Percentiles rank a stretch among this genome's conserved stretches.
phyloP scores from a whole-genome alignment of 2,329 filamentous ascomycete genomes.

The Sporothrix protearum region DNA sequence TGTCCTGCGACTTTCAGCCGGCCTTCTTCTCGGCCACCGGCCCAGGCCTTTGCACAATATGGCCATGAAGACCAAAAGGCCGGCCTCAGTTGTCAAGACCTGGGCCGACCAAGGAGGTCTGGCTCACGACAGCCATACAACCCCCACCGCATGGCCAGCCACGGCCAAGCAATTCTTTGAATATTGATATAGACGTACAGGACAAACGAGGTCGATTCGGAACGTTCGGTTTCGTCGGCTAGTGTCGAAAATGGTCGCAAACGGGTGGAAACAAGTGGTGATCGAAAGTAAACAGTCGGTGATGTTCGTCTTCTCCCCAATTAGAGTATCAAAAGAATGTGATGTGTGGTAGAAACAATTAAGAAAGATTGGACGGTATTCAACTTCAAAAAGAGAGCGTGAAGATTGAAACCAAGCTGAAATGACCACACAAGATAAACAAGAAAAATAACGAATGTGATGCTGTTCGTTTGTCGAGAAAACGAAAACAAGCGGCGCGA shows the following conservation, averaged over 20 bases:
- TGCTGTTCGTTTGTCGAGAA: constrained; percentile 12
- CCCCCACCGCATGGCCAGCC: neutral
- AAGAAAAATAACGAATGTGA: constrained; percentile 22
- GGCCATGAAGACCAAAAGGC: neutral
- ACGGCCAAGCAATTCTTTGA: neutral
- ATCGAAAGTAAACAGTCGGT: neutral
- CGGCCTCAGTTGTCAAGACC: neutral
- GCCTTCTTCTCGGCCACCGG: neutral
- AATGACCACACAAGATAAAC: constrained; percentile 32
- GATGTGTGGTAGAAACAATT: constrained; percentile 16
- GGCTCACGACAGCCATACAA: constrained; percentile 8
- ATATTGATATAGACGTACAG: neutral
- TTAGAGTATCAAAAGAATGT: constrained; percentile 8
- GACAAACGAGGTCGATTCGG: constrained; percentile 17
- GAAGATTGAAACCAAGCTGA: constrained; percentile 37
- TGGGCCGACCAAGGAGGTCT: neutral
- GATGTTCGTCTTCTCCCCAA: neutral
- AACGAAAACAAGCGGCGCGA: constrained; percentile 4
- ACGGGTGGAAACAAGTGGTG: neutral
- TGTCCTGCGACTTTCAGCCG: neutral
- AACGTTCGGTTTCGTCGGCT: constrained; percentile 22
- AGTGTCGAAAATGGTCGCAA: constrained; percentile 27
- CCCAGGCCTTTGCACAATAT: neutral
- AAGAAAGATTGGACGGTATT: constrained; percentile 47
- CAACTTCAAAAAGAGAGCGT: constrained; percentile 43